phyloP scores from a whole-genome alignment of 2,329 filamentous ascomycete genomes.

The Pseudogymnoascus sp. region DNA sequence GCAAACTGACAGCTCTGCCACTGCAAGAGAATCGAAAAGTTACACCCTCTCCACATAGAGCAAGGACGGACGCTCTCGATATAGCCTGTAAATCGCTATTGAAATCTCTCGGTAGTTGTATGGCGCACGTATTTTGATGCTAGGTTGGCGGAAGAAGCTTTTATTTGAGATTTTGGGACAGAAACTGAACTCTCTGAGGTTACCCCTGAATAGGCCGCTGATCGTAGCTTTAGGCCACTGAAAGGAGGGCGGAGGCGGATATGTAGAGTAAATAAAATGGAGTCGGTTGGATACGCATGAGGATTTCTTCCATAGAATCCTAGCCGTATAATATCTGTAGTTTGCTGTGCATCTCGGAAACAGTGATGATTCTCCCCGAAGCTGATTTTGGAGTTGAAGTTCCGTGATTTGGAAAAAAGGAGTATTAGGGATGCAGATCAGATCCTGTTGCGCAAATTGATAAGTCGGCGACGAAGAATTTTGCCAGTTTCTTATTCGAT shows the following conservation, averaged over 20 bases:
- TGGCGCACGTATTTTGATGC: background rate
- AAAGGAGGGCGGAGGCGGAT: background rate
- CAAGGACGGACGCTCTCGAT: no score
- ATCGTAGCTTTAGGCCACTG: no score
- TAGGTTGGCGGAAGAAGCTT: background rate
- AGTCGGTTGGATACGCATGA: background rate
- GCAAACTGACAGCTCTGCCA: background rate
- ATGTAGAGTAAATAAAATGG: background rate
- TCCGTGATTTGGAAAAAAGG: background rate
- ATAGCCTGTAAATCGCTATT: no score
- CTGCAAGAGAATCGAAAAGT: background rate
- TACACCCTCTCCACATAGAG: background rate
- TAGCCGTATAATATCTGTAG: no score
- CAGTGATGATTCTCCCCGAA: background rate
- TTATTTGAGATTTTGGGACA: background rate
- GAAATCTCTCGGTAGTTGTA: no score
- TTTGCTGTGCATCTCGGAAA: background rate
- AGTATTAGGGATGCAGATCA: background rate
- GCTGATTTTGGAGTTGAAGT: background rate
- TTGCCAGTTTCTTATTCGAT: no score
- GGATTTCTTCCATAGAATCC: background rate
- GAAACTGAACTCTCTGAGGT: background rate
- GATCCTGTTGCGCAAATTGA: background rate
- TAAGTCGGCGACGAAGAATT: no score
- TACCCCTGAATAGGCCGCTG: no score